phyloP scores from a whole-genome alignment of 129 eudicot species.

The Tanacetum coccineum region DNA sequence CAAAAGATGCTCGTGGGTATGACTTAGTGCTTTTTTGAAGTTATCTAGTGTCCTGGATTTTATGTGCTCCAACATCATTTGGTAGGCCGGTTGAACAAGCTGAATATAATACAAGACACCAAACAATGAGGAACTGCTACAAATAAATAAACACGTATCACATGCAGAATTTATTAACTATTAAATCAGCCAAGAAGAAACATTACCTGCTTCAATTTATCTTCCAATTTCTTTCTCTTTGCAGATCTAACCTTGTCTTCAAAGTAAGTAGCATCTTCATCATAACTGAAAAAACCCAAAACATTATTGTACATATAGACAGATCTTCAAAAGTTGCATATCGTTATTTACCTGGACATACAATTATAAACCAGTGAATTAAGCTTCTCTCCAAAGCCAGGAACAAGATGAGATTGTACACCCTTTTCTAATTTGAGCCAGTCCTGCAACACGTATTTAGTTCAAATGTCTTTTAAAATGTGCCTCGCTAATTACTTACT shows the following conservation, averaged over 20 bases:
- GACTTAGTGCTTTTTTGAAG: no score
- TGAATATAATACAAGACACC: no score
- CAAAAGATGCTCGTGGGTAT: no score
- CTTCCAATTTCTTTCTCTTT: slow-evolving; percentile 8
- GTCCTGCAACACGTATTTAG: slow-evolving; percentile 12
- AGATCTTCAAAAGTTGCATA: background rate
- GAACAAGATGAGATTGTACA: slow-evolving; percentile 4
- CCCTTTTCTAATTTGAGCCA: background rate
- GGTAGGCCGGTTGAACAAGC: no score
- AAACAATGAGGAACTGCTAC: no score
- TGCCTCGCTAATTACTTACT: background rate
- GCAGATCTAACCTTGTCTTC: background rate
- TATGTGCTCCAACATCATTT: no score
- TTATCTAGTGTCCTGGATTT: no score
- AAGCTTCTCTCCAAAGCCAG: background rate
- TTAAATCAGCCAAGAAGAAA: no score
- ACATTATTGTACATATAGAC: background rate
- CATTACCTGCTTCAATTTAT: background rate
- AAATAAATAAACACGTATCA: no score
- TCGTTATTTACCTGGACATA: background rate
- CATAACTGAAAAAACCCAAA: background rate
- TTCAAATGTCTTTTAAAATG: background rate
- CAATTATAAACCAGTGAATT: slow-evolving; percentile 2
- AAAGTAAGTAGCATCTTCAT: slow-evolving; percentile 9
- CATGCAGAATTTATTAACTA: no score